These are phyloP conservation scores for Rhipidocladum racemiflorum DNA, from an alignment of 176 grass and related monocot genomes.

Conservation along the genomic window DNA sequence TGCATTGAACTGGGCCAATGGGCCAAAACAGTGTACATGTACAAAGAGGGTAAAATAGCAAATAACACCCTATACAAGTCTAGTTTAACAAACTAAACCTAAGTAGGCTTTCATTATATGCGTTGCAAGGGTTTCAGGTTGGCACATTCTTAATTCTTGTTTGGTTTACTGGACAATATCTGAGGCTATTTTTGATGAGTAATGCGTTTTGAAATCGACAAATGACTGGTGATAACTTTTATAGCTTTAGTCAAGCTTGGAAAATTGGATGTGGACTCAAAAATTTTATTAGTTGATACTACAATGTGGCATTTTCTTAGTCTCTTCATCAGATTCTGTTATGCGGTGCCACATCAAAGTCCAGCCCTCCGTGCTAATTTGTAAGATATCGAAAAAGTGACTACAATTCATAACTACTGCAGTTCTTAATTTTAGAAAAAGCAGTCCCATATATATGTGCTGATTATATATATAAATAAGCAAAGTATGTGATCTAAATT, in stretches of 20 bases:
- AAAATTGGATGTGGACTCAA: not conserved
- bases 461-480: too few relatives aligned
- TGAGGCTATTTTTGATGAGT: not conserved
- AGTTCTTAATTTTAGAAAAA: constrained; percentile 9
- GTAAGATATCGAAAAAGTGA: constrained; percentile 9
- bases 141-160: not conserved
- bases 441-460: constrained; percentile 11
- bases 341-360: not conserved
- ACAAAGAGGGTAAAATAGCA: too few relatives aligned
- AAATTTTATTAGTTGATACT: not conserved
- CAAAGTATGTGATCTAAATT: too few relatives aligned
- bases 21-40: too few relatives aligned
- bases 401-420: not conserved
- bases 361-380: not conserved
- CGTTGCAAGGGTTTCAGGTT: not conserved
- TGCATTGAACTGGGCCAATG: too few relatives aligned
- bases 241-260: not conserved
- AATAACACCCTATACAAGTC: too few relatives aligned
- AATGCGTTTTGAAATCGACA: not conserved
- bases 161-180: not conserved
- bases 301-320: not conserved
- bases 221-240: not conserved
- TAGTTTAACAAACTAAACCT: too few relatives aligned
- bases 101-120: constrained; percentile 2
- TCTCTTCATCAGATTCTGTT: not conserved